These are phyloP conservation scores for Ceratocystis ficicola DNA, from an alignment of 2,329 filamentous ascomycete genomes.

Conservation along the genomic window DNA sequence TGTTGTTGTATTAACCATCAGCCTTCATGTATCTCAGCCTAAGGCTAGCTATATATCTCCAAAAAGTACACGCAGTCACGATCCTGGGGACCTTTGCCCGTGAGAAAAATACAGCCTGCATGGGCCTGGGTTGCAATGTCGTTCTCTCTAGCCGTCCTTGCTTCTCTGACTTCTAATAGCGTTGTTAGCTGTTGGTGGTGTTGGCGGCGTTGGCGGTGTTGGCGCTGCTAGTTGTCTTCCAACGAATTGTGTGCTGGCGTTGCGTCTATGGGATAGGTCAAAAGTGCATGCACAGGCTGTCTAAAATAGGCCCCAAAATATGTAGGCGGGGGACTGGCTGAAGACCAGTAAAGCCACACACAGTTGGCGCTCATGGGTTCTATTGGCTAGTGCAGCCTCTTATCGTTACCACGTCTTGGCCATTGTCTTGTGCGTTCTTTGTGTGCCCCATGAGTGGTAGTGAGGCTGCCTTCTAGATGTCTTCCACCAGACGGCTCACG, in stretches of 20 bases:
- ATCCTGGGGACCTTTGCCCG: neutral
- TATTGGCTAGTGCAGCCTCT: neutral
- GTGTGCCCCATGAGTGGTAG: neutral
- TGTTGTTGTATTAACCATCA: neutral
- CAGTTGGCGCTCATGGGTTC: too few species aligned
- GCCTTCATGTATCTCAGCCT: constrained; percentile 1
- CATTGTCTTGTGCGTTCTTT: neutral
- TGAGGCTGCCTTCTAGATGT: neutral
- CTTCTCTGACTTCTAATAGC: neutral
- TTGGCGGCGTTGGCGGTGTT: neutral
- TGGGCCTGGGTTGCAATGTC: neutral
- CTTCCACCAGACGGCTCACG: neutral
- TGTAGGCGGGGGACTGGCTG: neutral
- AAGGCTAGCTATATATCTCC: neutral
- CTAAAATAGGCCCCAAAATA: neutral
- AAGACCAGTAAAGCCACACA: neutral
- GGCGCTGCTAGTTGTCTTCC: neutral
- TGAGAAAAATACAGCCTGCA: neutral
- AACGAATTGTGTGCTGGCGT: neutral
- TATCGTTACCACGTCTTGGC: neutral
- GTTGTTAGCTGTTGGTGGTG: neutral
- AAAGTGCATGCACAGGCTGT: neutral
- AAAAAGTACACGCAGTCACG: neutral
- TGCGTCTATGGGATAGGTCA: neutral
- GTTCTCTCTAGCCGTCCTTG: neutral